Base-by-base conservation (phyloP, 768 basidiomycete genomes). In the Lactarius deliciosus region DNA sequence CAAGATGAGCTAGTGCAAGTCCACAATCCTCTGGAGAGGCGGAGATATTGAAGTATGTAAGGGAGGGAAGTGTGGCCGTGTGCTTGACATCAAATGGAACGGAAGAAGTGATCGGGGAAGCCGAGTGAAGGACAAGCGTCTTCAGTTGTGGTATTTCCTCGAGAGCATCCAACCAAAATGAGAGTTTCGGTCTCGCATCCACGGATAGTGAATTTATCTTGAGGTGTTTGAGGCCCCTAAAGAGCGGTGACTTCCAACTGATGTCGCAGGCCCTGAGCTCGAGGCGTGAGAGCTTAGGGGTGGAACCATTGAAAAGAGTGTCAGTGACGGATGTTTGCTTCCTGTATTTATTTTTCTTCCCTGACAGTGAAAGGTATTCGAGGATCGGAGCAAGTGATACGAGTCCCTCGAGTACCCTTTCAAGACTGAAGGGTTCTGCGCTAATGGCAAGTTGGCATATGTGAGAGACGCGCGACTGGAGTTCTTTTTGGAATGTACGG, bases 241-340 rank as follows among this genome's bases (percentile, higher is more conserved):
- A 43, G 16, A 54, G 50, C 57, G 64, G 50, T 10, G 64, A 60
- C 22, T n/a, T 34, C 64, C 64, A 65, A 22, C 25, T 15, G 32
- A 64, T 53, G 30, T 64, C 64, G 32, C 43, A 64, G 2, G 22
- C 15, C 2, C 20, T 3, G 20, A 64, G 43, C n/a, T 45, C 36
- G 4, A 65, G 22, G n/a, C 40, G 47, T 10, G 38, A 50, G 30
- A 65, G 58, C 36, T 32, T 65, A 25, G 64, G 64, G 0, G 53
- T 40, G 25, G 36, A 8, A 2, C 53, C 59, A 5, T 10, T 36
- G 58, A 65, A 60, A 25, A 50, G n/a, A 3, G 47, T 30, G 30
- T 5, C 5, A 30, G 30, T 0, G 30, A 30, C 30, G 30, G 30
- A 5, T 5, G 5, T 5, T 5, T 0, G 5, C 30, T 5, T 30